Conservation (phyloP, 2,329 filamentous ascomycete species). For the Diaporthe sp. region DNA sequence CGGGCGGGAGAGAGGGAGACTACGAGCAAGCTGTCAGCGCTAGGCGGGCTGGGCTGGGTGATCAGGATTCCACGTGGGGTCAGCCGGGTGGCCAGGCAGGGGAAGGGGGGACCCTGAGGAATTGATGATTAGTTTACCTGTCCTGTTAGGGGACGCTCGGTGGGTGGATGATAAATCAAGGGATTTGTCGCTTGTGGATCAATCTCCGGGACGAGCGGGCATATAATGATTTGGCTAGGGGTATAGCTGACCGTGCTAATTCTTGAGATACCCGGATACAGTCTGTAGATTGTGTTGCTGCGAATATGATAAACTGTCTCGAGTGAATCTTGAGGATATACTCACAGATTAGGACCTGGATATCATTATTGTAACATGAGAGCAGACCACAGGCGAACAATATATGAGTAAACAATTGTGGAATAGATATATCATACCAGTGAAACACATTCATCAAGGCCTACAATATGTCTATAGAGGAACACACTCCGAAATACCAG, state of each 20-base stretch:
- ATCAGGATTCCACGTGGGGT: not conserved
- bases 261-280: not conserved
- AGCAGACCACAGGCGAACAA: not conserved
- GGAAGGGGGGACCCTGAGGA: not conserved
- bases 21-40: not conserved
- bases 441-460: not conserved
- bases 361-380: not conserved
- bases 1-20: not conserved
- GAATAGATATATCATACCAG: not conserved
- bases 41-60: not conserved
- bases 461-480: not conserved
- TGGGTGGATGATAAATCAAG: not conserved
- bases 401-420: too few relatives aligned
- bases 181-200: not conserved
- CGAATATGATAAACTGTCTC: not conserved
- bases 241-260: not conserved
- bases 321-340: not conserved
- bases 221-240: not conserved
- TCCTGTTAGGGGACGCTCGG: not conserved
- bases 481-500: not conserved
- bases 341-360: not conserved
- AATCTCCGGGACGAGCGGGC: not conserved
- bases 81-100: not conserved
- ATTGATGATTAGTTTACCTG: not conserved
- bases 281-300: not conserved